Conservation (phyloP, 176 grass and related monocot species). For the Musa schizocarpa region DNA sequence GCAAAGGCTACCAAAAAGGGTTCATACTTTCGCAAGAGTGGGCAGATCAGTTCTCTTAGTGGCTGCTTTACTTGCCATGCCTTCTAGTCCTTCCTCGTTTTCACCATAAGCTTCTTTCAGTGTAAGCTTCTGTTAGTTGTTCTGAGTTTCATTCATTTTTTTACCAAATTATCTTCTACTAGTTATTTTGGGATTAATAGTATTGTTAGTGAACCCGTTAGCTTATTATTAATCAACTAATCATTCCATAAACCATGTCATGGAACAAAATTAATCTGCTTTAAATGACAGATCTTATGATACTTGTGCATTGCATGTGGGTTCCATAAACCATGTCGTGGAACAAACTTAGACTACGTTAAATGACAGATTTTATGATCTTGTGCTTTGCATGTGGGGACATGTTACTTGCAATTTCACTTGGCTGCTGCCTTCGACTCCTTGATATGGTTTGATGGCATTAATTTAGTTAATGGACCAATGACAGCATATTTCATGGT, state of each 20-base stretch:
- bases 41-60: conserved; percentile 70
- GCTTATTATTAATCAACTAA: neutral
- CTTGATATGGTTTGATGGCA: too few relatives aligned
- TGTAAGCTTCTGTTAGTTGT: neutral
- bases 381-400: neutral
- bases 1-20: conserved; percentile 38
- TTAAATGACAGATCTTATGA: neutral
- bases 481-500: too few relatives aligned
- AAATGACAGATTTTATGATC: neutral
- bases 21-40: conserved; percentile 34
- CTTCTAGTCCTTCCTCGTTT: conserved; percentile 39
- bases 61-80: conserved; percentile 93
- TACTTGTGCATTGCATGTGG: neutral
- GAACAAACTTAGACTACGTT: neutral
- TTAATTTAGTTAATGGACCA: too few relatives aligned
- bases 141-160: neutral
- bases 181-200: neutral
- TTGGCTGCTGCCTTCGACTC: too few relatives aligned
- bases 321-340: neutral
- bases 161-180: neutral
- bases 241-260: neutral
- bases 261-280: neutral
- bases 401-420: neutral
- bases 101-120: neutral
- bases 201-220: neutral